A percentile compares a stretch with the other conserved stretches of the same genome.
phyloP scores from a whole-genome alignment of 352 stramenopile species.

The Globisporangium recalcitrans region DNA sequence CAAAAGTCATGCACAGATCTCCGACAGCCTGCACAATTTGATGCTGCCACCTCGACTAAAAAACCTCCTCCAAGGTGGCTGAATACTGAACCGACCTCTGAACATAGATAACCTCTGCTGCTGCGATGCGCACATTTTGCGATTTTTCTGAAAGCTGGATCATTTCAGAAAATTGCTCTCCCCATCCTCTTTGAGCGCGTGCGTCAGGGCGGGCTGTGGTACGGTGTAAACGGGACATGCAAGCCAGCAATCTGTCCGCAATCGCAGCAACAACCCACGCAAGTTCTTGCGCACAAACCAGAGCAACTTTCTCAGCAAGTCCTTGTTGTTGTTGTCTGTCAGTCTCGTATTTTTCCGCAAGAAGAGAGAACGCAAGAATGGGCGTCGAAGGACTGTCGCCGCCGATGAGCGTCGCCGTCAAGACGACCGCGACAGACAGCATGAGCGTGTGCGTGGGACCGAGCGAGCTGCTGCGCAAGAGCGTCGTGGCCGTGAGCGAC shows the following conservation, averaged over 20 bases:
- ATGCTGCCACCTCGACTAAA: neutral
- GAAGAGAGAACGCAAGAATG: neutral
- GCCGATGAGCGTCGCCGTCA: neutral
- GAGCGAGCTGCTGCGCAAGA: conserved; percentile 15
- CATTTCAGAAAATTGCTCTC: neutral
- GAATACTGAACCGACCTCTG: neutral
- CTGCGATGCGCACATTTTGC: neutral
- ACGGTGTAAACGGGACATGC: neutral
- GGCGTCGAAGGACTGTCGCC: conserved; percentile 20
- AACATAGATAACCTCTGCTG: neutral
- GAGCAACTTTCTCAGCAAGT: too few species aligned
- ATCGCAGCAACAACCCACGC: neutral
- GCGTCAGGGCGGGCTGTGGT: neutral
- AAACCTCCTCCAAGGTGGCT: neutral
- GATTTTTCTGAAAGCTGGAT: too few species aligned
- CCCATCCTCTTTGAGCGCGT: neutral
- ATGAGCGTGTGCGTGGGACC: neutral
- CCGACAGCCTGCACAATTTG: neutral
- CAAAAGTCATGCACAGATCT: neutral
- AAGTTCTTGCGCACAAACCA: neutral
- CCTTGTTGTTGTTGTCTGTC: neutral
- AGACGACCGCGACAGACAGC: neutral
- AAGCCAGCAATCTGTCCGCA: neutral
- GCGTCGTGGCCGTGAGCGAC: conserved; percentile 14
- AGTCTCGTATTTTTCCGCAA: conserved; percentile 4